These are phyloP conservation scores for Candida sp. DNA, from an alignment of 1,139 yeast species.

Conservation along the genomic window DNA sequence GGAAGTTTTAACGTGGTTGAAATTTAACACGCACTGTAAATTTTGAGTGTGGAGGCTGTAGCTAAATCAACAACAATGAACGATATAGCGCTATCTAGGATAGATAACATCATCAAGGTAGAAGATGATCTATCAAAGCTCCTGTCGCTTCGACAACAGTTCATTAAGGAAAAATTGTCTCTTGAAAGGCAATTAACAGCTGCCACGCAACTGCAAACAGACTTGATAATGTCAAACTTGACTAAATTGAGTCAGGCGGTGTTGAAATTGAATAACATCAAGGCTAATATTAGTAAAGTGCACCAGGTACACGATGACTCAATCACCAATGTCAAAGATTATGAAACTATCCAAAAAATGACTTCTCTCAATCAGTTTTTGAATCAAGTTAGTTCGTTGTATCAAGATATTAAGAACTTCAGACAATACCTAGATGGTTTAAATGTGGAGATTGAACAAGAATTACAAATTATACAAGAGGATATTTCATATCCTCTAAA, in stretches of 20 bases:
- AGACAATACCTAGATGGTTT: slow-evolving; percentile 48
- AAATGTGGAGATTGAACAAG: slow-evolving; percentile 50
- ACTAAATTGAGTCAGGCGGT: slow-evolving; percentile 34
- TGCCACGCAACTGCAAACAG: slow-evolving; percentile 60
- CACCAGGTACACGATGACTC: slow-evolving; percentile 54
- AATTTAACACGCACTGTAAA: too few species aligned
- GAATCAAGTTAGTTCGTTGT: slow-evolving; percentile 63
- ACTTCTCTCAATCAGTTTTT: slow-evolving; percentile 72
- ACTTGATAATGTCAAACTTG: slow-evolving; percentile 43
- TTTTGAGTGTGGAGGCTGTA: neutral
- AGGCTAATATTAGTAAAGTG: slow-evolving; percentile 56
- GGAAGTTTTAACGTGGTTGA: too few species aligned
- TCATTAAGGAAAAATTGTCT: slow-evolving; percentile 65
- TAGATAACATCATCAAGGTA: slow-evolving; percentile 42
- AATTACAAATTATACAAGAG: slow-evolving; percentile 44
- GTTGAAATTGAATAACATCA: slow-evolving; percentile 43
- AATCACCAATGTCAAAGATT: slow-evolving; percentile 49
- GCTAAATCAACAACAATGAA: slow-evolving; percentile 21
- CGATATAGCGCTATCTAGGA: slow-evolving; percentile 41
- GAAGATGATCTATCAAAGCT: slow-evolving; percentile 63
- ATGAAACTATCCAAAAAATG: slow-evolving; percentile 56
- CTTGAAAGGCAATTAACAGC: slow-evolving; percentile 69
- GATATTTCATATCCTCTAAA: slow-evolving; percentile 58
- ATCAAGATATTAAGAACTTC: slow-evolving; percentile 60
- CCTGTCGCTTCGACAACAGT: slow-evolving; percentile 51